Conservation (phyloP, 2,329 filamentous ascomycete genomes). For the Aspergillus quadricinctus region DNA sequence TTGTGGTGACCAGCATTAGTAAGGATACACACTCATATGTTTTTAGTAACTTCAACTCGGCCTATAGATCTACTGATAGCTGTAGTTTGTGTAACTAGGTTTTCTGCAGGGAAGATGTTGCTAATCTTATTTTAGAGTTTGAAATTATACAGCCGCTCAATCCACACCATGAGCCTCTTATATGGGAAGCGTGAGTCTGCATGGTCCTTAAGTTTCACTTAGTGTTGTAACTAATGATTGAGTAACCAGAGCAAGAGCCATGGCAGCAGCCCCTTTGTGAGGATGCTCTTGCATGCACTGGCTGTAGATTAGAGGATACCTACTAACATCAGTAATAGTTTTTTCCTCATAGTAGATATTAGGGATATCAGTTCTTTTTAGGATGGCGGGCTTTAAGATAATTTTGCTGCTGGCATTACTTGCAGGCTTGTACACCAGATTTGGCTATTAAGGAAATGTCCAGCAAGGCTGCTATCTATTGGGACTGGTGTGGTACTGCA, state of each 20-base stretch:
- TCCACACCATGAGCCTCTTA: conserved; percentile 6
- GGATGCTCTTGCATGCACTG: neutral
- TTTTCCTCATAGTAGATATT: conserved; percentile 14
- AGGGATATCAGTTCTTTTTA: conserved; percentile 9
- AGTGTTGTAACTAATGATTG: neutral
- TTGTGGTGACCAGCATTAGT: conserved; percentile 16
- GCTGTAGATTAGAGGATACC: neutral
- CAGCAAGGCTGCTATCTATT: conserved; percentile 13
- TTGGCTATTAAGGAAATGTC: conserved; percentile 10
- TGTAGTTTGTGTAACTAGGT: neutral
- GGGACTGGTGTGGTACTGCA: conserved; percentile 8
- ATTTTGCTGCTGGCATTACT: conserved; percentile 13
- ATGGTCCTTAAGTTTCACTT: neutral
- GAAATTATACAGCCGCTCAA: conserved; percentile 9
- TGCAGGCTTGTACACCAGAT: conserved; percentile 11
- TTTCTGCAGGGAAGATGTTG: conserved; percentile 1
- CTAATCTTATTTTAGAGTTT: conserved; percentile 11
- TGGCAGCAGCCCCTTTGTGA: conserved; percentile 16
- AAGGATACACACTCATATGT: conserved; percentile 16
- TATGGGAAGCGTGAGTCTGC: conserved; percentile 13
- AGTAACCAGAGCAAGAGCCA: conserved; percentile 16
- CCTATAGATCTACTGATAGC: neutral
- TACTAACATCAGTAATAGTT: conserved; percentile 7
- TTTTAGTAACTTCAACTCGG: conserved; percentile 18
- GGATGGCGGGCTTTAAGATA: conserved; percentile 12